Percentiles rank a stretch among this genome's conserved stretches.
Conservation (phyloP, 2,329 filamentous ascomycete genomes). For the Aureobasidium subglaciale region DNA sequence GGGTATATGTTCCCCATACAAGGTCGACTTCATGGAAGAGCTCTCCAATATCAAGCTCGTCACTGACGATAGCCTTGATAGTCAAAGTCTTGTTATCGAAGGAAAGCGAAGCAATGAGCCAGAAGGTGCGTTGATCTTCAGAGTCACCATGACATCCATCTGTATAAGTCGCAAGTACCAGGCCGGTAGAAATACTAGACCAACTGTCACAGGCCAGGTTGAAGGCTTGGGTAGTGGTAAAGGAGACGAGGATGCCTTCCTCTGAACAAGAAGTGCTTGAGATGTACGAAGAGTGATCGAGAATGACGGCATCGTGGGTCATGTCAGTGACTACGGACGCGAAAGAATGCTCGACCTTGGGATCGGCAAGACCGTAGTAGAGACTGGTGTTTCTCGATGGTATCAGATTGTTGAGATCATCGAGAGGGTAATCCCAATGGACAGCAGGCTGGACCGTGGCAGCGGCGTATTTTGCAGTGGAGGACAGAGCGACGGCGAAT, state of each 20-base stretch:
- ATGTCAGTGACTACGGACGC: not conserved
- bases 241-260: not conserved
- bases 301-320: not conserved
- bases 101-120: not conserved
- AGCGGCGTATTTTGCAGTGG: not conserved
- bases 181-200: not conserved
- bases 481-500: not conserved
- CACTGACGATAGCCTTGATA: not conserved
- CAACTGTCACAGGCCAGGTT: not conserved
- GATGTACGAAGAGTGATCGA: constrained; percentile 1
- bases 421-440: not conserved
- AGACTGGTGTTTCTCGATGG: not conserved
- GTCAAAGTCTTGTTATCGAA: not conserved
- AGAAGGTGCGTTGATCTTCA: not conserved
- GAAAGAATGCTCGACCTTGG: not conserved
- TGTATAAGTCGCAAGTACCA: not conserved
- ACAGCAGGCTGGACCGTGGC: not conserved
- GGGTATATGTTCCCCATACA: not conserved
- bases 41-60: not conserved
- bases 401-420: not conserved
- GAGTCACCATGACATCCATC: not conserved
- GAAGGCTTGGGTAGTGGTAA: not conserved
- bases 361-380: constrained; percentile 1
- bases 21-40: not conserved
- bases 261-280: not conserved